Percentiles rank a stretch among this genome's conserved stretches.
Evolutionary conservation across 768 basidiomycete genomes (phyloP).

Genomic region (Boletus edulis): DNA sequence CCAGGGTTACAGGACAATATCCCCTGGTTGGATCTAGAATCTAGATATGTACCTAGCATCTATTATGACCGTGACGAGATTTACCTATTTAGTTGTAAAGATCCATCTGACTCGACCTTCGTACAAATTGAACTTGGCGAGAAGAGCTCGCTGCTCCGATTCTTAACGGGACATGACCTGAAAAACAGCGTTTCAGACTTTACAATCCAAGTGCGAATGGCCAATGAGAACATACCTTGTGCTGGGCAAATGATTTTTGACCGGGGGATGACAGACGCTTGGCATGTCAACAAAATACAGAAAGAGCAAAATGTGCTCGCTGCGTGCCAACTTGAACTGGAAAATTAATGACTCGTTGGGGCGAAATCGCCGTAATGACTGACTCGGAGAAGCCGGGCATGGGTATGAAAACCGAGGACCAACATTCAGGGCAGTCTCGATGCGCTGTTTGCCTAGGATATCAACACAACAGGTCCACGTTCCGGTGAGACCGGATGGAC

Average conservation of each 20-base stretch:
- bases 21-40: neutral
- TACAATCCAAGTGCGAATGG: too few species aligned
- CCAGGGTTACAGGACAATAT: neutral
- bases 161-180: too few species aligned
- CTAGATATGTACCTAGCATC: neutral
- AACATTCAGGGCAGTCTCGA: neutral
- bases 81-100: neutral
- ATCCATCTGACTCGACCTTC: neutral
- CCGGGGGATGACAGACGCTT: neutral
- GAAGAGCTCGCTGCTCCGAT: too few species aligned
- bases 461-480: neutral
- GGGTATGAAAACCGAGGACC: too few species aligned
- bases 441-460: neutral
- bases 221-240: neutral
- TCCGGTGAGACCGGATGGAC: neutral
- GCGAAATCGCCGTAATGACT: too few species aligned
- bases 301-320: neutral
- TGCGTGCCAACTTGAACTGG: neutral
- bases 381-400: too few species aligned
- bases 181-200: too few species aligned
- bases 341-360: neutral
- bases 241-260: neutral
- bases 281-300: neutral
- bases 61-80: conserved; percentile 1
- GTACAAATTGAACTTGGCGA: neutral